Evolutionary conservation across 2,329 filamentous ascomycete species (phyloP).

Genomic region (Exophiala lecanii-corni): DNA sequence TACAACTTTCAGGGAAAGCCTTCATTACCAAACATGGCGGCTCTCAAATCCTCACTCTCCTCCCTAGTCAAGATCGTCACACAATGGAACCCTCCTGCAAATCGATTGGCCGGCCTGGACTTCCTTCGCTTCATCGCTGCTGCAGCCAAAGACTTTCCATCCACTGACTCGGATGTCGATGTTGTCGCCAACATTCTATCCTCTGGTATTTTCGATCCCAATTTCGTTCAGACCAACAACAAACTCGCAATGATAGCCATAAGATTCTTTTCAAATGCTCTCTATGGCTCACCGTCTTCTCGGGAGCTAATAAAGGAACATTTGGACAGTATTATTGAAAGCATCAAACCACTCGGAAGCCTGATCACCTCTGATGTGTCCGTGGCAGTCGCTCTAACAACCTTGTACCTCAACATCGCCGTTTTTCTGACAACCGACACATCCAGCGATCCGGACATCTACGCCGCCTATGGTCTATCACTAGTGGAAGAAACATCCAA

Average conservation of each 20-base stretch:
- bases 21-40: constrained; percentile 34
- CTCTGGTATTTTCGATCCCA: constrained; percentile 53
- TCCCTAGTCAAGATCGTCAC: constrained; percentile 69
- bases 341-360: constrained; percentile 60
- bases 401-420: constrained; percentile 77
- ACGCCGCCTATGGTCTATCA: constrained; percentile 38
- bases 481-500: constrained; percentile 59
- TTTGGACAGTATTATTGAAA: constrained; percentile 57
- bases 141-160: constrained; percentile 61
- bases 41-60: constrained; percentile 40
- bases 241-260: constrained; percentile 70
- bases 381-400: constrained; percentile 74
- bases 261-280: constrained; percentile 77
- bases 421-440: constrained; percentile 59
- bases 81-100: constrained; percentile 67
- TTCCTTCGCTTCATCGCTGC: constrained; percentile 77
- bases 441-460: constrained; percentile 39
- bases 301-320: constrained; percentile 57
- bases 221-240: constrained; percentile 67
- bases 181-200: constrained; percentile 58
- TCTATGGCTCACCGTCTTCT: constrained; percentile 65
- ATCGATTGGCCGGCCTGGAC: constrained; percentile 79
- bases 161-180: constrained; percentile 53
- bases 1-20: constrained; percentile 25
- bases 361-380: constrained; percentile 63